Base-by-base conservation (phyloP, 2,329 filamentous ascomycete genomes). In the Fusarium coicis region DNA sequence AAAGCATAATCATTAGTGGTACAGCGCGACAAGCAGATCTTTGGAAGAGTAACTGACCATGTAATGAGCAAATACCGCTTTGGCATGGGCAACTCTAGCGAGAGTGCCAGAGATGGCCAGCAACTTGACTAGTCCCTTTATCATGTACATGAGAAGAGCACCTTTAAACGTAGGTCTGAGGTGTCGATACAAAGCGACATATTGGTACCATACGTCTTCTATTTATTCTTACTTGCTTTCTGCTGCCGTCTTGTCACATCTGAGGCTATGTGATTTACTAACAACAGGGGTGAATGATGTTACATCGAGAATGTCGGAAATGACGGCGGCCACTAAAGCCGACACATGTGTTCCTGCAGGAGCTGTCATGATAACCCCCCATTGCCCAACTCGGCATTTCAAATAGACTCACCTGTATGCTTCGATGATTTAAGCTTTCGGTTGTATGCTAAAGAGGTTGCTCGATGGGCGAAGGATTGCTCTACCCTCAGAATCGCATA, bases 1-100 rank as follows among this genome's bases (percentile, higher is more conserved):
- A n/a, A n/a, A n/a, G n/a, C n/a, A n/a, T n/a, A n/a, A n/a, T n/a
- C n/a, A n/a, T n/a, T n/a, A n/a, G n/a, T n/a, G n/a, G n/a, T n/a
- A n/a, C n/a, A n/a, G n/a, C n/a, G n/a, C n/a, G n/a, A n/a, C n/a
- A n/a, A n/a, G n/a, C n/a, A n/a, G n/a, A n/a, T n/a, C n/a, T n/a
- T n/a, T n/a, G n/a, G 0, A 2, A 21, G 0, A 37, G 0, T 0
- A 8, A 4, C 14, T 28, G 10, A 53, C 23, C 49, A 53, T 53
- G 2, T 53, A 53, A 28, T 53, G 49, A 16, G 49, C 49, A 15
- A 53, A 53, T 53, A 53, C 32, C 8, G 49, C 49, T 37, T 37
- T 53, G 3, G 32, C 32, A 53, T 5, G 16, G 10, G 12, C 11
- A 6, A 7, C 23, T 53, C 23, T 37, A 26, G 14, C 18, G 3